Evolutionary conservation across 2,329 filamentous ascomycete genomes (phyloP), one percentile per base, ranked within the genome.

Genomic region (Fusarium metavorans): DNA sequence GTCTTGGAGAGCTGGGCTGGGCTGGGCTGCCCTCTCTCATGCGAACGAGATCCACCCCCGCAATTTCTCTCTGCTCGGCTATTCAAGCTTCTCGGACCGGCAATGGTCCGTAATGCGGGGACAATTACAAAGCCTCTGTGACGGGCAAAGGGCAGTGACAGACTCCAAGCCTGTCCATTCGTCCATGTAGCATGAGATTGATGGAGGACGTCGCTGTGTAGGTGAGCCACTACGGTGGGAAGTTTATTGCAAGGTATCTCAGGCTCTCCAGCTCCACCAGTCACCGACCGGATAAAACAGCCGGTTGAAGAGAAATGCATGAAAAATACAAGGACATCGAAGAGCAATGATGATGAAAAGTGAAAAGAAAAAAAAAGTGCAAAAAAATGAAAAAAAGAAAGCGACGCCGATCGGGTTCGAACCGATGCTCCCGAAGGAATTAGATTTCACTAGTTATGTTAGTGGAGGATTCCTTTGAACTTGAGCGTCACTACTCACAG

Each of bases 371-470:
- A 30, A 37, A 10, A n/a, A 35, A 10, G 5, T 18, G 8, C 23
- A 48, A 48, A 18, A 18, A 16, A 61, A 54, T 14, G 27, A n/a
- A 34, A 48, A 62, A 50, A 39, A 27, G n/a, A 37, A n/a, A 50
- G 32, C 59, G 59, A 62, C 43, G 59, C 43, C 59, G 59, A 62
- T 52, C 59, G 59, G 59, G 32, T 62, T 62, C 43, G 59, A 62
- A 62, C 59, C 59, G 59, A 52, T 62, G 59, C 59, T 62, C 59
- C 59, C 43, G 59, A 62, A 62, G 59, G 59, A 62, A 52, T 37
- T 62, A 52, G 59, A 62, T 62, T 62, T 62, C 43, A 35, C 58
- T 45, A 45, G 39, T 27, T 34, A 13, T 16, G 39, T 45, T 32
- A 43, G 39, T 60, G 39, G 39, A 32, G 39, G 25, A 32, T 45